These are phyloP conservation scores for Cyberlindnera subsufficiens DNA, from an alignment of 805 yeast species.

Conservation along the genomic window DNA sequence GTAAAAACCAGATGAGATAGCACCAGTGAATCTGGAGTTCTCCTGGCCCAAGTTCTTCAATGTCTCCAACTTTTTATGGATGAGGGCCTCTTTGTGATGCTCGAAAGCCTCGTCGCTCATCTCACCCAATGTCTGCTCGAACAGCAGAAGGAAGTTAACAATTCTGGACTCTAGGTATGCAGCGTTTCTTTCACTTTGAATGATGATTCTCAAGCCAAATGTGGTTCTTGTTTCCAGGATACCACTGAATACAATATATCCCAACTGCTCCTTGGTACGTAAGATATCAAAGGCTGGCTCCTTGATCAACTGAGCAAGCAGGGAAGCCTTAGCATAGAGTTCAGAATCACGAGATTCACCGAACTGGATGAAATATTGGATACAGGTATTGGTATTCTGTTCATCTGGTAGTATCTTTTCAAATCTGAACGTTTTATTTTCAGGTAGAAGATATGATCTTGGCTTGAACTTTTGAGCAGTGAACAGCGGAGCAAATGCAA, in stretches of 20 bases:
- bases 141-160: constrained; percentile 49
- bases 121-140: constrained; percentile 39
- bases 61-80: constrained; percentile 61
- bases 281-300: constrained; percentile 89
- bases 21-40: constrained; percentile 53
- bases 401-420: constrained; percentile 53
- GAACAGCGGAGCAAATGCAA: constrained; percentile 35
- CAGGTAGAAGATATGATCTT: constrained; percentile 38
- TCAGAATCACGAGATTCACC: constrained; percentile 43
- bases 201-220: constrained; percentile 63
- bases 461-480: constrained; percentile 37
- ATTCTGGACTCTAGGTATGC: constrained; percentile 74
- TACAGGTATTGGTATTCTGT: constrained; percentile 75
- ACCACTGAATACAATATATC: constrained; percentile 88
- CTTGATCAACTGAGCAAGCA: constrained; percentile 64
- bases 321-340: constrained; percentile 47
- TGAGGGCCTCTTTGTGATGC: constrained; percentile 63
- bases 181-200: constrained; percentile 80
- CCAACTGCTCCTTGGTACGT: constrained; percentile 91
- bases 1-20: constrained; percentile 71
- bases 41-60: constrained; percentile 79
- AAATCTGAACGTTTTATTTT: constrained; percentile 36
- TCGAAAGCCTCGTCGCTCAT: constrained; percentile 61
- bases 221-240: constrained; percentile 62
- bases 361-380: constrained; percentile 71